Percentiles rank a stretch among this genome's conserved stretches.
Evolutionary conservation across 1,284 basidiomycete species (phyloP).

Genomic region (Rhodotorula sp.): DNA sequence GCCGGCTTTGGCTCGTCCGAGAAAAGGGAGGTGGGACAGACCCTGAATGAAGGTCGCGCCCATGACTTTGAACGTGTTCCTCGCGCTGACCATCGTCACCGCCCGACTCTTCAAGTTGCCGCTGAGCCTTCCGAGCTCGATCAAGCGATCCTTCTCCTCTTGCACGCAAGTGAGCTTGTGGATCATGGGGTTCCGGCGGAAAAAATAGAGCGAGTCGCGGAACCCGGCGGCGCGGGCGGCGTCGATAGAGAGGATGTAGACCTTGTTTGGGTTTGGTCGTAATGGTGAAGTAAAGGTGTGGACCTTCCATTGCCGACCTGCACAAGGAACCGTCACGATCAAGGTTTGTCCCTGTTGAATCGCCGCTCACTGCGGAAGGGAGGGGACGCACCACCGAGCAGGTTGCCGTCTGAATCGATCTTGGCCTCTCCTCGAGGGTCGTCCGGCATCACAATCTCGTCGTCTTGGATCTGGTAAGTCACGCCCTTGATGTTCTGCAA

Average conservation of each 20-base stretch:
- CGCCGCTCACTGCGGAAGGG: neutral
- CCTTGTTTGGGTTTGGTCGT: constrained; percentile 70
- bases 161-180: constrained; percentile 84
- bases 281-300: constrained; percentile 78
- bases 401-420: constrained; percentile 76
- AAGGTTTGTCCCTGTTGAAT: neutral
- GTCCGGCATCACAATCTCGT: constrained; percentile 80
- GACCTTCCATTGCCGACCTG: constrained; percentile 83
- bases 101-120: constrained; percentile 83
- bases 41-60: constrained; percentile 85
- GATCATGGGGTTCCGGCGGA: constrained; percentile 82
- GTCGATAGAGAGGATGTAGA: constrained; percentile 95
- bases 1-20: neutral
- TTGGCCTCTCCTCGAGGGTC: constrained; percentile 88
- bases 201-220: constrained; percentile 94
- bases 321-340: too few species aligned
- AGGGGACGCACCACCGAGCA: constrained; percentile 65
- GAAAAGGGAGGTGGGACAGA: constrained; percentile 49
- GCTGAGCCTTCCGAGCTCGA: constrained; percentile 79
- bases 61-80: constrained; percentile 91
- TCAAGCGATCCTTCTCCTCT: constrained; percentile 86
- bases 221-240: constrained; percentile 93
- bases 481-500: constrained; percentile 64
- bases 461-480: constrained; percentile 74
- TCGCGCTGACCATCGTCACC: constrained; percentile 87